These are phyloP conservation scores for Phytopythium vexans DNA, from an alignment of 352 stramenopile genomes.

Conservation along the genomic window DNA sequence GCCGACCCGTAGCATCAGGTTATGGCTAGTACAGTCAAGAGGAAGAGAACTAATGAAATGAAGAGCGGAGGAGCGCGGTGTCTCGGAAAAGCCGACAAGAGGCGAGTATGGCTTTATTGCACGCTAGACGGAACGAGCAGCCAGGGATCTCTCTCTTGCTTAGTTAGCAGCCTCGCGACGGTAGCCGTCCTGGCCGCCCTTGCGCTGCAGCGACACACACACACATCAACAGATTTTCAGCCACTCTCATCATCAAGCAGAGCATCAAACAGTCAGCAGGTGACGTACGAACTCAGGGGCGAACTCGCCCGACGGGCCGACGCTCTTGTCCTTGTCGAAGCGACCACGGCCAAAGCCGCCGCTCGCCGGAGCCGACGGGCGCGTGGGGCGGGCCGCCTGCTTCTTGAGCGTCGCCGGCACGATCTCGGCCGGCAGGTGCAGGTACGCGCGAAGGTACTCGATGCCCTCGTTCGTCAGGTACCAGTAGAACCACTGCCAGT, in stretches of 20 bases:
- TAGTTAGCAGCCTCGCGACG: conserved; percentile 85
- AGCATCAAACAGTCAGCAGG: background rate
- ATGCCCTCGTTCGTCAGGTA: conserved; percentile 99
- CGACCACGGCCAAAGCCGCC: conserved; percentile 81
- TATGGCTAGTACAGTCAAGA: background rate
- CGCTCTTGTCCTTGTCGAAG: conserved; percentile 89
- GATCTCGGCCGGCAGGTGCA: conserved; percentile 98
- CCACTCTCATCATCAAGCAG: background rate
- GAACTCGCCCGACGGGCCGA: conserved; percentile 86
- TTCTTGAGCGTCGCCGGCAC: conserved; percentile 99
- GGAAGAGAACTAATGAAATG: background rate
- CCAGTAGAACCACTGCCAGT: conserved; percentile 99
- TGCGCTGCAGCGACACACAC: conserved; percentile 27
- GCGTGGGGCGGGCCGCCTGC: conserved; percentile 79
- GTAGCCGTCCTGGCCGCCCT: conserved; percentile 84
- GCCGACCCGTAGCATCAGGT: conserved; percentile 1
- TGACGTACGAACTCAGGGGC: conserved; percentile 84
- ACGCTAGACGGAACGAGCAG: conserved; percentile 12
- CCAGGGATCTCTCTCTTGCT: conserved; percentile 34
- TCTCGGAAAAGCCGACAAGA: conserved; percentile 51
- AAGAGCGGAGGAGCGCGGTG: conserved; percentile 3
- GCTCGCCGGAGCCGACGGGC: conserved; percentile 68
- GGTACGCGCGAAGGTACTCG: conserved; percentile 98
- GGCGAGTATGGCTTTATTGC: conserved; percentile 58
- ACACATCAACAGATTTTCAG: conserved; percentile 4